Evolutionary conservation across 768 basidiomycete genomes (phyloP).

Genomic region (Leccinellum rugosiceps): DNA sequence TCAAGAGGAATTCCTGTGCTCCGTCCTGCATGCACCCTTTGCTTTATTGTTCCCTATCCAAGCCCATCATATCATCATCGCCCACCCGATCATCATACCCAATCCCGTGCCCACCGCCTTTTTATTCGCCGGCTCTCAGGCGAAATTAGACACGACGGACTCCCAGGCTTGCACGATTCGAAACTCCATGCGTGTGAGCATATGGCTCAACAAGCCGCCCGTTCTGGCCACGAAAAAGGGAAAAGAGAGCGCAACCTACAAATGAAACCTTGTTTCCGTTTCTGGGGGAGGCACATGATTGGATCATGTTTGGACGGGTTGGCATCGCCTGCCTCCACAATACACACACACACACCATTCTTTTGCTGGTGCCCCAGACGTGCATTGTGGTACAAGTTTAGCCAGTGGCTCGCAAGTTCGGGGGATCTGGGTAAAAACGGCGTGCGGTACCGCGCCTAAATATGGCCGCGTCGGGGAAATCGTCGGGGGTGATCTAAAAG

Average conservation of each 20-base stretch:
- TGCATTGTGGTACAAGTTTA: conserved; percentile 13
- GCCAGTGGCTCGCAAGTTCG: background rate
- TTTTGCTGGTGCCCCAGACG: background rate
- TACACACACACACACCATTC: background rate
- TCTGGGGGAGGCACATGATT: background rate
- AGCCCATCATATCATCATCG: conserved; percentile 4
- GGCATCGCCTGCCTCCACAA: conserved; percentile 1
- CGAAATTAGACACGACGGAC: conserved; percentile 11
- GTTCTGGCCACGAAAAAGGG: conserved; percentile 1
- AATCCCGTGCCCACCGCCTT: background rate
- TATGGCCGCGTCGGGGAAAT: conserved; percentile 1
- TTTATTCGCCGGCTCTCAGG: conserved; percentile 17
- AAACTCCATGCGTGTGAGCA: conserved; percentile 22
- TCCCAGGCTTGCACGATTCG: conserved; percentile 19
- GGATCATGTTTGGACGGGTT: background rate
- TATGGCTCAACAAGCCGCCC: background rate
- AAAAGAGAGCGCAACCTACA: background rate
- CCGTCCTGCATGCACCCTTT: background rate
- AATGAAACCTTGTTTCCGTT: conserved; percentile 23
- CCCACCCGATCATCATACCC: background rate
- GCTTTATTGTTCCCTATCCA: background rate
- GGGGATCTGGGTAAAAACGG: background rate
- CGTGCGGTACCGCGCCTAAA: conserved; percentile 20
- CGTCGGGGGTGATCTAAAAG: background rate
- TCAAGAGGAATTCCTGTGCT: background rate